phyloP scores from a whole-genome alignment of 2,329 filamentous ascomycete species.

The Xylariales sp. region DNA sequence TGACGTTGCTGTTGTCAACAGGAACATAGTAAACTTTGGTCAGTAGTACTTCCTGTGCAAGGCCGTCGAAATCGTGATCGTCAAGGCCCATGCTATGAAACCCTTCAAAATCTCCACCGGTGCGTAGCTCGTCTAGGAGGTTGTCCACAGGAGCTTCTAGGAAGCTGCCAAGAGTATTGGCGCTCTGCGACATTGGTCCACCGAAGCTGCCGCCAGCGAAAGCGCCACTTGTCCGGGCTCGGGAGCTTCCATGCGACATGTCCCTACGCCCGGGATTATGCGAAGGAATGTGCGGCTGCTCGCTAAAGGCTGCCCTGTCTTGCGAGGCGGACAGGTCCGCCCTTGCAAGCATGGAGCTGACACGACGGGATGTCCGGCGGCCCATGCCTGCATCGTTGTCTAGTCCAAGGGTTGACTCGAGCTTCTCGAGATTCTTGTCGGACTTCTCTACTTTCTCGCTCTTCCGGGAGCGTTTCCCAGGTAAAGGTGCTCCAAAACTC shows the following conservation, averaged over 20 bases:
- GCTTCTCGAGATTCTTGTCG: conserved; percentile 51
- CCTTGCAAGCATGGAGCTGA: conserved; percentile 86
- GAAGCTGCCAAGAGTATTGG: conserved; percentile 51
- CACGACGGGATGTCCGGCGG: conserved; percentile 64
- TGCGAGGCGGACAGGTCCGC: conserved; percentile 83
- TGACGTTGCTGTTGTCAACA: conserved; percentile 55
- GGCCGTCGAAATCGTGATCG: conserved; percentile 66
- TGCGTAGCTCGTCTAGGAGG: conserved; percentile 63
- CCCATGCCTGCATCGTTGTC: conserved; percentile 53
- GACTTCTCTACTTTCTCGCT: conserved; percentile 40
- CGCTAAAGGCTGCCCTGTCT: conserved; percentile 74
- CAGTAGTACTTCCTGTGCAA: conserved; percentile 69
- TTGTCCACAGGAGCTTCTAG: conserved; percentile 66
- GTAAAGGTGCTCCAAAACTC: conserved; percentile 62
- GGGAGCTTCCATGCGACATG: conserved; percentile 69
- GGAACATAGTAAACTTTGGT: conserved; percentile 66
- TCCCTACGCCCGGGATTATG: conserved; percentile 52
- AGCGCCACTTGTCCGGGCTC: conserved; percentile 56
- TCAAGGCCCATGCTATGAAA: conserved; percentile 70
- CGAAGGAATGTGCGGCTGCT: conserved; percentile 45
- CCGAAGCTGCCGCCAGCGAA: conserved; percentile 31
- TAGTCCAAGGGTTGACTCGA: conserved; percentile 68
- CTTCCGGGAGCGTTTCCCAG: conserved; percentile 50
- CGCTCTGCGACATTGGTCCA: conserved; percentile 33
- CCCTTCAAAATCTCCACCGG: conserved; percentile 59